phyloP scores from a whole-genome alignment of 106 monocot genomes.

The Triglochin maritima region DNA sequence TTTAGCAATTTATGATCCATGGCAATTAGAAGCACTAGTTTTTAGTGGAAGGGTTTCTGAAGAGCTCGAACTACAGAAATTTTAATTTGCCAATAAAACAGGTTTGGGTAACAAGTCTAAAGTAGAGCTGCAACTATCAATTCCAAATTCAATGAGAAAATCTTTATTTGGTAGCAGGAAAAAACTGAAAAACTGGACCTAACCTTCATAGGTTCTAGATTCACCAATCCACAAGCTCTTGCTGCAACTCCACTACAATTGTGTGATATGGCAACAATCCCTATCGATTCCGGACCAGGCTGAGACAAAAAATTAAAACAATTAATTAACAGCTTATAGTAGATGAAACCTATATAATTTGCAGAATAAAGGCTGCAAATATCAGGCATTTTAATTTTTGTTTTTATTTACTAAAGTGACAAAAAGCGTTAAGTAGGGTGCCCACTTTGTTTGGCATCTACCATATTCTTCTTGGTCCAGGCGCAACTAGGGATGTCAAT shows the following conservation, averaged over 20 bases:
- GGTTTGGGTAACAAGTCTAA: not conserved
- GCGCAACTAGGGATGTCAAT: no score
- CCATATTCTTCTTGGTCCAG: no score
- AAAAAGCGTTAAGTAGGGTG: no score
- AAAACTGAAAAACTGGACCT: not conserved
- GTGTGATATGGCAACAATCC: constrained; percentile 79
- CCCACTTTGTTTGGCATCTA: no score
- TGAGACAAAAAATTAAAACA: constrained; percentile 10
- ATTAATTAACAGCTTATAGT: not conserved
- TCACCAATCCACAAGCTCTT: constrained; percentile 90
- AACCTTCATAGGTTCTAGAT: constrained; percentile 90
- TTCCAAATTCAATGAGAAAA: not conserved
- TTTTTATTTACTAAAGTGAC: no score
- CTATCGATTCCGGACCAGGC: constrained; percentile 99
- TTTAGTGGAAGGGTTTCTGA: not conserved
- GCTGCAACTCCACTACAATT: constrained; percentile 82
- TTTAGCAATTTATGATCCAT: not conserved
- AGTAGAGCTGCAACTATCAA: not conserved
- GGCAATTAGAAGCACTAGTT: not conserved
- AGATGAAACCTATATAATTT: not conserved
- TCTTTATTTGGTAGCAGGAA: not conserved
- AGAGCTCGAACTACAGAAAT: not conserved
- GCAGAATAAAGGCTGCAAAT: no score
- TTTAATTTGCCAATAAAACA: not conserved
- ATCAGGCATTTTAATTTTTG: no score